phyloP scores from a whole-genome alignment of 352 stramenopile species.

The Globisporangium sylvaticum region DNA sequence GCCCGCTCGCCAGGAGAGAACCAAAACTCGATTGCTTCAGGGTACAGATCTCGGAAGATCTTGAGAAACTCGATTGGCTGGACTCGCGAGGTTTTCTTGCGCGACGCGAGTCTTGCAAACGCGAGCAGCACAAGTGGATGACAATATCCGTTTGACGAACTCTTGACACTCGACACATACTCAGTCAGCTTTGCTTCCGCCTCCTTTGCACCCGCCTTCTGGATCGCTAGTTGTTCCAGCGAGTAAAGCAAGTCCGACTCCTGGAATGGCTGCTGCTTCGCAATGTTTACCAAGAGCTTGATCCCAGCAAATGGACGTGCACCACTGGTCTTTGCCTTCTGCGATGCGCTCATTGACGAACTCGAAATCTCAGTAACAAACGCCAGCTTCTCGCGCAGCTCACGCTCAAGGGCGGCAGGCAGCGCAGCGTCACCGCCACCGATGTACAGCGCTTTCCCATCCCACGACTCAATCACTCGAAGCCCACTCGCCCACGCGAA shows the following conservation, averaged over 20 bases:
- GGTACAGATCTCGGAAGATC: constrained; percentile 52
- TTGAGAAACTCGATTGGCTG: constrained; percentile 33
- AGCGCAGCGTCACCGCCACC: constrained; percentile 21
- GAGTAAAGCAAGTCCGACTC: constrained; percentile 50
- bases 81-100: constrained; percentile 12
- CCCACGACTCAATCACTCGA: constrained; percentile 42
- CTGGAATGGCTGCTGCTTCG: constrained; percentile 21
- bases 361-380: constrained; percentile 19
- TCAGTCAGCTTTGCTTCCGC: constrained; percentile 25
- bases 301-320: constrained; percentile 46
- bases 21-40: constrained; percentile 42
- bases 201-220: constrained; percentile 32
- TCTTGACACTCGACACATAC: constrained; percentile 30
- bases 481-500: constrained; percentile 22
- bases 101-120: constrained; percentile 33
- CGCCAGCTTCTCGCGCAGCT: constrained; percentile 37
- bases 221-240: constrained; percentile 51
- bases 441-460: constrained; percentile 35
- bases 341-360: neutral
- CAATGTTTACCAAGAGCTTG: constrained; percentile 41
- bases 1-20: constrained; percentile 28
- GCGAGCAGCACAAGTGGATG: constrained; percentile 61
- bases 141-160: constrained; percentile 11
- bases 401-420: constrained; percentile 33
- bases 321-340: constrained; percentile 7